Evolutionary conservation across 768 basidiomycete species (phyloP), one percentile per base, ranked within the genome.

Genomic region (Phanerochaete carnosa): DNA sequence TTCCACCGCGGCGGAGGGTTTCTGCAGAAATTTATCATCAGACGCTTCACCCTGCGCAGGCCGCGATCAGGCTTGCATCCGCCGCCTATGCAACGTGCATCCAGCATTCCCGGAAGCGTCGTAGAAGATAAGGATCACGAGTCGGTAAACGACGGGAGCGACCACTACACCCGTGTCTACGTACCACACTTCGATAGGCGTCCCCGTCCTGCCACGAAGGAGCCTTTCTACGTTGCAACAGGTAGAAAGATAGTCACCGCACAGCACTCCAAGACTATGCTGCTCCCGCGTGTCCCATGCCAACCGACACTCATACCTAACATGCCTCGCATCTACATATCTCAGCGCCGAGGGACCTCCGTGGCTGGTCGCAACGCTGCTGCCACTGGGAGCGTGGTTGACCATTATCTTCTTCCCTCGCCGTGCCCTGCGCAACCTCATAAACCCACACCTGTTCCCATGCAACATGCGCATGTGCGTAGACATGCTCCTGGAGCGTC

Each of bases 331-430:
- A 23, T 46, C 3, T 11, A 25, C 25, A 7, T 49, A 22, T 7
- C 57, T 51, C 30, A 12, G 12, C 15, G 22, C 28, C 29, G 26
- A 23, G 37, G 22, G 19, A 3, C 8, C 3, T 28, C 43, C 8
- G 45, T 28, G 3, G 60, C 64, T 16, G 46, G 53, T 13, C 35
- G 37, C 1, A 62, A 65, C 56, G 65, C 68, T 45, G 50, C 57
- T 3, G 65, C 66, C 9, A 67, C 59, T 39, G 61, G 70, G 57
- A 54, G 49, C 29, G 64, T 70, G 29, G 45, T 71, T 46, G 62
- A 63, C 30, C 61, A 64, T 39, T 71, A 71, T 56, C 55, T 66
- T 51, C 37, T 39, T 13, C 55, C 66, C 43, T 71, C 70, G 37
- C 70, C 70, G 15, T 67, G 65, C 39, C 62, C 64, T 32, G 54